Conservation (phyloP, 2,329 filamentous ascomycete genomes). For the Paraphoma chrysanthemicola region DNA sequence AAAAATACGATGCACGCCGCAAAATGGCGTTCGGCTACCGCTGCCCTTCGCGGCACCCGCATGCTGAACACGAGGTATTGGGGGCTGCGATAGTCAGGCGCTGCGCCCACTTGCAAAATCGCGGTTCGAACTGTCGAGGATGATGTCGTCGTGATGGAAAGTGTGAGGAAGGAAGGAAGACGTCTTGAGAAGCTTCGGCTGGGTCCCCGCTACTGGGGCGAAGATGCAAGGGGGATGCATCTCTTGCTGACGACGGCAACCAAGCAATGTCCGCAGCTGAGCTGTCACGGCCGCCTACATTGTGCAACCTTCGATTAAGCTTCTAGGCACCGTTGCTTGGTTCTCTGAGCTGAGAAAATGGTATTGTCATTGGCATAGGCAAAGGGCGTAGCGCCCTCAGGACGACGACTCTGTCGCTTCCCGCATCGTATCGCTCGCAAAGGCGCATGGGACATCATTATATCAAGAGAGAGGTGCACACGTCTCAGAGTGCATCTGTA, state of each 20-base stretch:
- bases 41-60: slow-evolving; percentile 6
- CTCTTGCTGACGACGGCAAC: slow-evolving; percentile 3
- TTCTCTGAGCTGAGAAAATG: not conserved
- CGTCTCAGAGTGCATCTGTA: too few relatives aligned
- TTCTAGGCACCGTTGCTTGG: not conserved
- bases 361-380: too few relatives aligned
- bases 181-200: slow-evolving; percentile 3
- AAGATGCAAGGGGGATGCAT: not conserved
- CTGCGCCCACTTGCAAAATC: not conserved
- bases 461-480: not conserved
- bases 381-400: slow-evolving; percentile 7
- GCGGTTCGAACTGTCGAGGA: not conserved
- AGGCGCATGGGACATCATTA: too few relatives aligned
- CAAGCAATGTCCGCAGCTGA: not conserved
- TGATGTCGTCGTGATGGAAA: not conserved
- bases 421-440: too few relatives aligned
- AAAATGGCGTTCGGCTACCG: slow-evolving; percentile 12
- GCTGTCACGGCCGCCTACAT: too few relatives aligned
- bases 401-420: not conserved
- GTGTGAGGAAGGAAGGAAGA: not conserved
- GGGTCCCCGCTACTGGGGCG: not conserved
- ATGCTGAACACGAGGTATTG: slow-evolving; percentile 9
- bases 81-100: slow-evolving; percentile 13
- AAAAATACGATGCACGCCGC: slow-evolving; percentile 21
- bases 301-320: not conserved